A percentile compares a stretch with the other conserved stretches of the same genome.
Conservation (phyloP, 148 eudicot genomes). For the Rhododendron henanense region DNA sequence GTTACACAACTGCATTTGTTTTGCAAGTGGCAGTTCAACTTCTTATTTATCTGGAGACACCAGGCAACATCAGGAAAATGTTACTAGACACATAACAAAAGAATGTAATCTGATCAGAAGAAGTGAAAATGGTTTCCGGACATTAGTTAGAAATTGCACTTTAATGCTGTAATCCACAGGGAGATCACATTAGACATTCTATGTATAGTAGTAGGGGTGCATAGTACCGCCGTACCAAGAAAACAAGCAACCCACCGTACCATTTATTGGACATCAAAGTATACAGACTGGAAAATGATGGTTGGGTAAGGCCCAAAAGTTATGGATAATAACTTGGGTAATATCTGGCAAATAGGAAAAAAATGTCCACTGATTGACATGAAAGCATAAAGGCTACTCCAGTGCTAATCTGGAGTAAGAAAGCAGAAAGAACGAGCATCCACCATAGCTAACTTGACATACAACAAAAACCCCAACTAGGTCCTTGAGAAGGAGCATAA, state of each 20-base stretch:
- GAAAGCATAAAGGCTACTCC: background rate
- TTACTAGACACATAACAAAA: background rate
- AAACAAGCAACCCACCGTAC: background rate
- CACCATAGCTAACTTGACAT: background rate
- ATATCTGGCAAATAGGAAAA: background rate
- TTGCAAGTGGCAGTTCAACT: background rate
- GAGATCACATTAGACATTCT: background rate
- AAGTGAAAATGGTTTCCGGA: background rate
- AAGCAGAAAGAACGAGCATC: background rate
- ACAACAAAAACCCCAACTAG: background rate
- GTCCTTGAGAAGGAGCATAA: background rate
- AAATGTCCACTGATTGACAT: background rate
- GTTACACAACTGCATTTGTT: conserved; percentile 1
- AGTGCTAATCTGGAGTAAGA: background rate
- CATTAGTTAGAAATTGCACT: background rate
- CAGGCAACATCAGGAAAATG: background rate
- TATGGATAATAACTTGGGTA: background rate
- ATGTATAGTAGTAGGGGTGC: background rate
- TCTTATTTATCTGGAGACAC: conserved; percentile 7
- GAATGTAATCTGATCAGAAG: background rate
- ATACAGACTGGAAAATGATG: background rate
- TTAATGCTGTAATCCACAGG: background rate
- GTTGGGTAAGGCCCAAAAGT: background rate
- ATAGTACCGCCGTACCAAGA: background rate
- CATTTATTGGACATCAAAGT: background rate